Evolutionary conservation across 306 rosid species (phyloP).

Genomic region (Prunus mongolica): DNA sequence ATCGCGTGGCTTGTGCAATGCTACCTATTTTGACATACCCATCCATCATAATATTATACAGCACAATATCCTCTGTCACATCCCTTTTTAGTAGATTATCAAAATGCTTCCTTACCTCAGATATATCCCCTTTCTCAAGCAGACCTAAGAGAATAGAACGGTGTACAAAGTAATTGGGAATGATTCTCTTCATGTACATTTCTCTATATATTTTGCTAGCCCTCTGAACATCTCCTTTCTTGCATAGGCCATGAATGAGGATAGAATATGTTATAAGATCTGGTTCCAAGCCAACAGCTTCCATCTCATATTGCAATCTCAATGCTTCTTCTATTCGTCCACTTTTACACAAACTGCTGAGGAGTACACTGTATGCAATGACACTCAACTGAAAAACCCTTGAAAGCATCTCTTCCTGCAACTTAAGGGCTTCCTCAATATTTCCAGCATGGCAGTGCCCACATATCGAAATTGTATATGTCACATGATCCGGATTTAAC

Average conservation of each 20-base stretch:
- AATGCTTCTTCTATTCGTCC: constrained; percentile 42
- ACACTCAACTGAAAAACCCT: constrained; percentile 35
- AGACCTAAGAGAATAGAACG: constrained; percentile 39
- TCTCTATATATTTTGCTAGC: constrained; percentile 37
- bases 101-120: constrained; percentile 48
- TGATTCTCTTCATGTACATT: constrained; percentile 38
- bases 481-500: constrained; percentile 36
- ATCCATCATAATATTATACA: constrained; percentile 51
- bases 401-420: constrained; percentile 39
- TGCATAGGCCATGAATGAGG: constrained; percentile 46
- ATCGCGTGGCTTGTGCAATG: constrained; percentile 28
- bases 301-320: constrained; percentile 42
- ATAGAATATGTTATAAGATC: constrained; percentile 45
- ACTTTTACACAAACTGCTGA: constrained; percentile 47
- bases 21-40: constrained; percentile 37
- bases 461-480: constrained; percentile 43
- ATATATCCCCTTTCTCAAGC: constrained; percentile 29
- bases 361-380: constrained; percentile 35
- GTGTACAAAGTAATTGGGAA: constrained; percentile 36
- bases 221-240: constrained; percentile 40
- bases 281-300: constrained; percentile 34
- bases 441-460: constrained; percentile 45
- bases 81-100: constrained; percentile 17
- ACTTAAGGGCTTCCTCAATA: constrained; percentile 42
- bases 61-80: constrained; percentile 30